phyloP scores from a whole-genome alignment of 1,284 basidiomycete species.

The Malassezia nana region DNA sequence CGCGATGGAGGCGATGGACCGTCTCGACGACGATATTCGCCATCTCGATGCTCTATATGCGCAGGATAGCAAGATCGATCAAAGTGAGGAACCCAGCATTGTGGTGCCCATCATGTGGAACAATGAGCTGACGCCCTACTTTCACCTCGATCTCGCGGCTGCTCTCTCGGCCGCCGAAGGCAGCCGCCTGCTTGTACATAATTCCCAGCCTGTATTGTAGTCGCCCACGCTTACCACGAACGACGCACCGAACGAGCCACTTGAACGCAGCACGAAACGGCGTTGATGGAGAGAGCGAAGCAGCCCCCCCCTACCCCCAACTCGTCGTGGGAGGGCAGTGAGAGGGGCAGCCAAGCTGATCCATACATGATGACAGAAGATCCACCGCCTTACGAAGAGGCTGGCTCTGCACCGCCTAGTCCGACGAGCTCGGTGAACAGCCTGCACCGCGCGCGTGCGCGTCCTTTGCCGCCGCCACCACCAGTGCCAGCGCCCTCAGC shows the following conservation, averaged over 20 bases:
- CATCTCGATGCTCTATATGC: conserved; percentile 12
- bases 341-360: not conserved
- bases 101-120: conserved; percentile 48
- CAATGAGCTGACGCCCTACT: conserved; percentile 60
- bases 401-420: not conserved
- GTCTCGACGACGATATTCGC: conserved; percentile 1
- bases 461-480: not conserved
- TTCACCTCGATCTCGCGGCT: conserved; percentile 69
- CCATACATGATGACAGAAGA: not conserved
- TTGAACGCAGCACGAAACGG: too few species aligned
- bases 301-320: not conserved
- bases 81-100: conserved; percentile 12
- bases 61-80: not conserved
- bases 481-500: too few species aligned
- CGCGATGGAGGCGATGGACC: conserved; percentile 1
- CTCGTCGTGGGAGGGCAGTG: not conserved
- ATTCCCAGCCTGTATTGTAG: not conserved
- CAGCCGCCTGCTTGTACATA: not conserved
- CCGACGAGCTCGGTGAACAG: not conserved
- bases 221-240: not conserved
- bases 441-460: not conserved
- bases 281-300: not conserved
- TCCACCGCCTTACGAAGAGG: not conserved
- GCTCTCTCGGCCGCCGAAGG: conserved; percentile 53
- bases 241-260: too few species aligned